Percentiles rank a stretch among this genome's conserved stretches.
Conservation (phyloP, 768 basidiomycete genomes). For the Leccinum rimulosum region DNA sequence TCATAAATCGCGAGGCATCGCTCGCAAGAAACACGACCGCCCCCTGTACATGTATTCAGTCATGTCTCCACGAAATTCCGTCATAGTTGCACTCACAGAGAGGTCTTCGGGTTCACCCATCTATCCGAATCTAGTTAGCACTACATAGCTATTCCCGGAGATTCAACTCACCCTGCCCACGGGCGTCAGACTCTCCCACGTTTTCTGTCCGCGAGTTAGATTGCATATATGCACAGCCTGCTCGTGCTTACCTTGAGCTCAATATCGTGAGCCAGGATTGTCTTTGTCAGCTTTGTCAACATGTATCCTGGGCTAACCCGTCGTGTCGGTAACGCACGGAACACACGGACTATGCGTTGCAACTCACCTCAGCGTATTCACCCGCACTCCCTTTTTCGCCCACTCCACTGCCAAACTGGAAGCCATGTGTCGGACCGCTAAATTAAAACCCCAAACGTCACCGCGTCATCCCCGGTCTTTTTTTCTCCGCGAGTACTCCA, state of each 20-base stretch:
- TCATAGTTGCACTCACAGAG: conserved; percentile 46
- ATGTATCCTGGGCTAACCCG: conserved; percentile 84
- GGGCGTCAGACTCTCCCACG: conserved; percentile 82
- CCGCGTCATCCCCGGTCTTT: not conserved
- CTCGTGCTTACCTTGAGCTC: conserved; percentile 61
- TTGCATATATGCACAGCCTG: not conserved
- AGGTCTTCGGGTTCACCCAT: conserved; percentile 94
- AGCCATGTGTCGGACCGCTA: conserved; percentile 93
- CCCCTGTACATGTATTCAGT: conserved; percentile 45
- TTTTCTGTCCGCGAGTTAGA: conserved; percentile 46
- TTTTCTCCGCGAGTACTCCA: not conserved
- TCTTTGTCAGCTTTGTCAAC: conserved; percentile 84
- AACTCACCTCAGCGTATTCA: conserved; percentile 71
- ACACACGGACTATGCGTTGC: not conserved
- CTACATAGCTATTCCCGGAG: conserved; percentile 11
- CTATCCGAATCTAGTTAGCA: conserved; percentile 39
- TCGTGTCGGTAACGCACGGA: not conserved
- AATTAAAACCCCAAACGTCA: conserved; percentile 9
- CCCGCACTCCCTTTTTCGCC: conserved; percentile 86
- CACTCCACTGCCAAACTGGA: conserved; percentile 92
- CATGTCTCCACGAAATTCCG: not conserved
- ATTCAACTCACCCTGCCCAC: conserved; percentile 64
- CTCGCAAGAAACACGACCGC: conserved; percentile 89
- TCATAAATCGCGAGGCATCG: conserved; percentile 89
- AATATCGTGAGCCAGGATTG: conserved; percentile 70